Base-by-base conservation (phyloP, 768 basidiomycete species). In the Trametopsis cervina region DNA sequence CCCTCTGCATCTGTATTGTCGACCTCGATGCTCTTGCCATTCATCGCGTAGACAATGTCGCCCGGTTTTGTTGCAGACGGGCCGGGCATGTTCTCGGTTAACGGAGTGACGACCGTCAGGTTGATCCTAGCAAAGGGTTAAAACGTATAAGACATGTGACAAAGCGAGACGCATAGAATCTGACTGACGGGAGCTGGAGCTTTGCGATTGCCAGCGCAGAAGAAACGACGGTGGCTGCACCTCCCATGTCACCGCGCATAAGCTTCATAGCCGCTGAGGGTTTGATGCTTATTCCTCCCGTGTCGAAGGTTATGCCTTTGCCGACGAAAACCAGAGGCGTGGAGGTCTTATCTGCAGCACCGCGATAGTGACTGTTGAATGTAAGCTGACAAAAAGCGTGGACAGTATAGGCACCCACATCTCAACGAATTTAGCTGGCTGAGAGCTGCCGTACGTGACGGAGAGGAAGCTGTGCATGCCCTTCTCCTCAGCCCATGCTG, bases 171-270 rank as follows among this genome's bases (percentile, higher is more conserved):
- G 18, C 81, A n/a, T n/a, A n/a, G n/a, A n/a, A n/a, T n/a, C n/a
- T n/a, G n/a, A n/a, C n/a, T 9, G 61, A 87, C 85, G 88, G 89
- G n/a, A 93, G 66, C 54, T 78, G 68, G 36, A 93, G 77, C 64
- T 87, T 80, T 6, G 90, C 89, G 54, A 91, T 84, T 6, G 88
- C 89, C 54, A 84, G 69, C 2, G 83, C 76, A 6, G 89, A 71
- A 1, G 83, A 73, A 38, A 83, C 76, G 12, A 92, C 85, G 1
- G 85, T 73, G 1, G 90, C 89, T 4, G 90, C 90, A 45, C 89
- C 89, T 75, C 89, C 91, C 90, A 92, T 92, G 58, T 91, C 89
- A 1, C 75, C 89, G 35, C 87, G 78, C 87, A 90, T 89, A 4
- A 78, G 64, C 62, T 89, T 89, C 89, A 90, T 91, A 52, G 82